phyloP scores from a whole-genome alignment of 805 yeast species.

The Debaryomyces maramus region DNA sequence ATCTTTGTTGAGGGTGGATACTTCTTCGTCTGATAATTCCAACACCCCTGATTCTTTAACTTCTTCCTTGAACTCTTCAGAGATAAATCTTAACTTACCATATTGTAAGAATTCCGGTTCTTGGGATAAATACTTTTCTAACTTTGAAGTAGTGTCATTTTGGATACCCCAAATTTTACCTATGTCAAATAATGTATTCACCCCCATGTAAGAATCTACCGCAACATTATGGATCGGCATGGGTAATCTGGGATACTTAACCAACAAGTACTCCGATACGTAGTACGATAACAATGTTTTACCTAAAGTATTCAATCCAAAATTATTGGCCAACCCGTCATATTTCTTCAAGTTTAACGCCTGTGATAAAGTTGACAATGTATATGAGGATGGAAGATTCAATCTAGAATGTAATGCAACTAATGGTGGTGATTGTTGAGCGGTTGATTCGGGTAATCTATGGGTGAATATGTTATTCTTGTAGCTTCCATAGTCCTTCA shows the following conservation, averaged over 20 bases:
- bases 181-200: constrained; percentile 59
- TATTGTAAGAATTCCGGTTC: constrained; percentile 66
- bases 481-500: constrained; percentile 41
- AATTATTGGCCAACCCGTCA: constrained; percentile 63
- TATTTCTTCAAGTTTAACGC: constrained; percentile 62
- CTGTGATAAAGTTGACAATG: constrained; percentile 72
- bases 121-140: constrained; percentile 65
- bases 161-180: constrained; percentile 91
- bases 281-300: constrained; percentile 72
- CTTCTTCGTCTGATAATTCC: constrained; percentile 32
- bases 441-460: constrained; percentile 47
- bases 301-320: constrained; percentile 81
- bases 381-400: constrained; percentile 55
- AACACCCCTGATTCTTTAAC: constrained; percentile 52
- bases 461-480: constrained; percentile 43
- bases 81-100: constrained; percentile 64
- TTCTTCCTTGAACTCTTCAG: constrained; percentile 27
- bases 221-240: constrained; percentile 72
- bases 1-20: constrained; percentile 14
- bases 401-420: constrained; percentile 79
- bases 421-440: constrained; percentile 66
- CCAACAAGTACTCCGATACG: constrained; percentile 68
- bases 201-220: constrained; percentile 72
- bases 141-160: constrained; percentile 60
- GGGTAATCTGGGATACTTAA: constrained; percentile 89